These are phyloP conservation scores for Elongisporangium undulatum DNA, from an alignment of 352 stramenopile genomes.

Conservation along the genomic window DNA sequence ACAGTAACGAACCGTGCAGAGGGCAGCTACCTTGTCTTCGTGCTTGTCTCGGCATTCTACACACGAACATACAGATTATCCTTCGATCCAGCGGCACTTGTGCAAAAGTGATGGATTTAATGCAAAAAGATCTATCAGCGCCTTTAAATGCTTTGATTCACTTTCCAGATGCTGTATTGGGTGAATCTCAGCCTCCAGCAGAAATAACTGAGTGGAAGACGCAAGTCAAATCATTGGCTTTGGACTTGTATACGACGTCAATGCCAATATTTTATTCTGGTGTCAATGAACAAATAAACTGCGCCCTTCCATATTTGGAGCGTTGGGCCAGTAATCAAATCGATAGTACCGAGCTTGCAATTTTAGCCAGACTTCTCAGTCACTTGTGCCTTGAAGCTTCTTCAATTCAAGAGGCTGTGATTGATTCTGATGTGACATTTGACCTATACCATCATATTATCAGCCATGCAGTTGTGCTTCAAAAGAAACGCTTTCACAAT, in stretches of 20 bases:
- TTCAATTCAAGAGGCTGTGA: conserved; percentile 8
- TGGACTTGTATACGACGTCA: conserved; percentile 51
- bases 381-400: conserved; percentile 19
- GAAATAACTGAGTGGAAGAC: conserved; percentile 6
- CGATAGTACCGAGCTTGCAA: conserved; percentile 37
- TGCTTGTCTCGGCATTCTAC: conserved; percentile 35
- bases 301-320: conserved; percentile 35
- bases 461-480: conserved; percentile 17
- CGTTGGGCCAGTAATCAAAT: conserved; percentile 22
- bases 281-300: conserved; percentile 35
- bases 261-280: conserved; percentile 44
- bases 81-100: conserved; percentile 10
- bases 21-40: conserved; percentile 31
- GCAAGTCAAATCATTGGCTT: conserved; percentile 23
- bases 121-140: conserved; percentile 16
- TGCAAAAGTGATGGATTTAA: conserved; percentile 14
- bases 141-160: conserved; percentile 34
- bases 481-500: neutral
- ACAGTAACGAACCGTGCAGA: conserved; percentile 9
- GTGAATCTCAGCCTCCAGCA: neutral
- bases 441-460: conserved; percentile 29
- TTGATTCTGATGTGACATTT: conserved; percentile 10
- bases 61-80: conserved; percentile 32
- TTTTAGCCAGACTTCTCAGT: conserved; percentile 31
- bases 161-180: conserved; percentile 10